phyloP scores from a whole-genome alignment of 208 protist genomes.

The Blechomonas ayalai region DNA sequence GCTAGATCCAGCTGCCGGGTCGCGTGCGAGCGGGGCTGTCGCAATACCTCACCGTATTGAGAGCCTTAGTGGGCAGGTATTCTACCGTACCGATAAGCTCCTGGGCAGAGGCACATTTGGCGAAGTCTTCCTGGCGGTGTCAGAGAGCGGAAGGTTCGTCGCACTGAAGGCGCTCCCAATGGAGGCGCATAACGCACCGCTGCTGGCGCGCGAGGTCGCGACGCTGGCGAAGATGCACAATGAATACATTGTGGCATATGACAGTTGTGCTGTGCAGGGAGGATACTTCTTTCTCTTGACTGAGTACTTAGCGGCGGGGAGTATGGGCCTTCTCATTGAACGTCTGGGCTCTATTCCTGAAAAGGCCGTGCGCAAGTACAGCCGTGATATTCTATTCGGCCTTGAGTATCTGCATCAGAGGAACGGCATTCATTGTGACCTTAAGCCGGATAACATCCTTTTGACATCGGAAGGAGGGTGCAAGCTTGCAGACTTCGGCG shows the following conservation, averaged over 20 bases:
- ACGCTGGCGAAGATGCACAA: conserved; percentile 29
- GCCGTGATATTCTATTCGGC: conserved; percentile 16
- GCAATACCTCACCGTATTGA: conserved; percentile 11
- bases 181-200: conserved; percentile 4
- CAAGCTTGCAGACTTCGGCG: conserved; percentile 29
- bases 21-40: too few species aligned
- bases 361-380: conserved; percentile 10
- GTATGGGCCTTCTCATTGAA: conserved; percentile 17
- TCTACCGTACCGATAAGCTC: conserved; percentile 33
- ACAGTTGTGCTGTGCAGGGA: conserved; percentile 13
- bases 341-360: conserved; percentile 26
- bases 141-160: conserved; percentile 9
- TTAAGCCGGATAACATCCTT: conserved; percentile 75
- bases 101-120: conserved; percentile 44
- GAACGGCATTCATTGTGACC: conserved; percentile 61
- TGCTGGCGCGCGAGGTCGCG: conserved; percentile 22
- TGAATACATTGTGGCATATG: conserved; percentile 47
- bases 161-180: conserved; percentile 12
- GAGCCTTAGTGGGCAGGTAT: conserved; percentile 30
- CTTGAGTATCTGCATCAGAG: conserved; percentile 19
- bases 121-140: conserved; percentile 10
- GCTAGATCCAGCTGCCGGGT: too few species aligned
- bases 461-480: conserved; percentile 22
- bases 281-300: conserved; percentile 38
- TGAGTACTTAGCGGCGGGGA: conserved; percentile 47